Base-by-base conservation (phyloP, 208 protist genomes). In the Naegleria fowleri region DNA sequence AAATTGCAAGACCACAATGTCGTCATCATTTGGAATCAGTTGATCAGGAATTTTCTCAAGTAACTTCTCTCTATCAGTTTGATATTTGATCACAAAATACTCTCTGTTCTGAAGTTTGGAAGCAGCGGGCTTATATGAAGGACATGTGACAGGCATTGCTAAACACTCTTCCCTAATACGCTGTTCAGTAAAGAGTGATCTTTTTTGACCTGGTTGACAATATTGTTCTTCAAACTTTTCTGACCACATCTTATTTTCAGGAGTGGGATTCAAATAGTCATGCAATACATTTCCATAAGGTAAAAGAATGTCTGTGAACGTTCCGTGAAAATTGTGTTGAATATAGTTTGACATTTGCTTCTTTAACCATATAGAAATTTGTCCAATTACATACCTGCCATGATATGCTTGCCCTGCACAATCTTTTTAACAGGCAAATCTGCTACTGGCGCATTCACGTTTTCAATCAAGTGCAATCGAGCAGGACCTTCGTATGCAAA, bases 221-320 rank as follows among this genome's bases (percentile, higher is more conserved):
- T 29, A 67, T 36, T 38, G 19, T 39, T 83, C 9, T 9, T 39
- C 9, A 11, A 40, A n/a, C 5, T 40, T 40, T 39, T 39, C 1
- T 6, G 22, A 40, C 13, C 19, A 16, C 9, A n/a, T 2, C 33
- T 83, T 83, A 5, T 83, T 83, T 48, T 86, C 83, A 29, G 15
- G 38, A 39, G n/a, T 83, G 1, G 75, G 75, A 33, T 86, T 29
- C 36, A 86, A 29, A 48, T 86, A 86, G 51, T 86, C 83, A 48
- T 86, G 83, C 25, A 86, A 36, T 48, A 86, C 83, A 48, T 22
- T 48, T 33, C 83, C 83, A 39, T 86, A 86, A 29, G 83, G 83
- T 39, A 86, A 86, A 13, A 36, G 15, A 29, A 86, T 40, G 29
- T 86, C 43, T 48, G 7, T 48, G 43, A 48, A 48, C 43, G 7